phyloP scores from a whole-genome alignment of 108 stramenopile species.

The Pseudonitzschia multiseries region DNA sequence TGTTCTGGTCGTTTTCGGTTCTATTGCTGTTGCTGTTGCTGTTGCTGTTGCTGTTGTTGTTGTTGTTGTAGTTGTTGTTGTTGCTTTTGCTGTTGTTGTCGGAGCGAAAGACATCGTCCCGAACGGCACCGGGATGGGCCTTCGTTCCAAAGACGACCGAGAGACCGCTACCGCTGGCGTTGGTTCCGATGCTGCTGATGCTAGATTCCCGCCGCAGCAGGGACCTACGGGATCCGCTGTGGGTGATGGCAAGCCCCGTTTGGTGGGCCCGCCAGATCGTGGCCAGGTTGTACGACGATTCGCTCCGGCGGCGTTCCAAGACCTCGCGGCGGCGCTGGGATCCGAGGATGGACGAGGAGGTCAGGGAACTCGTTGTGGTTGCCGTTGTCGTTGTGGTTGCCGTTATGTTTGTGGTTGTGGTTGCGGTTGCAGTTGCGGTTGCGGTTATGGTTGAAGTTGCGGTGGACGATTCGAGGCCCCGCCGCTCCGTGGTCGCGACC shows the following conservation, averaged over 20 bases:
- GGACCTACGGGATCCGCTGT: conserved; percentile 20
- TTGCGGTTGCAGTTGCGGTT: neutral
- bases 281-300: conserved; percentile 6
- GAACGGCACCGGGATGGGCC: conserved; percentile 3
- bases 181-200: conserved; percentile 3
- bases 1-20: too few relatives aligned
- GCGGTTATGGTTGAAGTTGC: neutral
- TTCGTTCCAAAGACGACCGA: neutral
- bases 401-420: neutral
- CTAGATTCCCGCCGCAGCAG: conserved; percentile 27
- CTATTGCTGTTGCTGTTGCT: too few relatives aligned
- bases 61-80: too few relatives aligned
- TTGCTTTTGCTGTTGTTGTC: neutral
- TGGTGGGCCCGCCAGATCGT: conserved; percentile 57
- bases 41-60: too few relatives aligned
- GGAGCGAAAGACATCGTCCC: conserved; percentile 18
- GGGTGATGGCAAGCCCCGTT: conserved; percentile 41
- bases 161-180: conserved; percentile 21
- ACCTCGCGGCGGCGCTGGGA: conserved; percentile 31
- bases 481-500: conserved; percentile 3
- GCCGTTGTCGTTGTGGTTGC: neutral
- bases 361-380: neutral
- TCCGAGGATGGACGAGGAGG: conserved; percentile 14
- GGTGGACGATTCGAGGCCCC: neutral
- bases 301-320: conserved; percentile 34